These are phyloP conservation scores for Cystobasidium onofrii DNA, from an alignment of 768 basidiomycete genomes.

Conservation along the genomic window DNA sequence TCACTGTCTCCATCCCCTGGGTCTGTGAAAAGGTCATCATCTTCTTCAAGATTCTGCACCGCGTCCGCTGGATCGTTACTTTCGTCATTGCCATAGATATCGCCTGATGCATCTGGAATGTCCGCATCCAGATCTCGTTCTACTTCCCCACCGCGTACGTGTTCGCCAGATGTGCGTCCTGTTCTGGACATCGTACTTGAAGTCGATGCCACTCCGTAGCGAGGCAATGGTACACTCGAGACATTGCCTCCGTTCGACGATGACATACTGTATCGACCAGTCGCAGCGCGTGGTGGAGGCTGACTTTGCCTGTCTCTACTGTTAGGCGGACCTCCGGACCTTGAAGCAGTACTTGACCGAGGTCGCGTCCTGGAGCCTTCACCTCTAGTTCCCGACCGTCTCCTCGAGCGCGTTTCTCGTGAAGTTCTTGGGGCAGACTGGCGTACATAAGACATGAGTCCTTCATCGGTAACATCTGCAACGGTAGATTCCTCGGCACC, in stretches of 20 bases:
- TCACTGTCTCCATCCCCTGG: background rate
- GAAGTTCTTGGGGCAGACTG: background rate
- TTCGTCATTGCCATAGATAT: conserved; percentile 2
- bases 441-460: background rate
- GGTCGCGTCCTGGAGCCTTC: background rate
- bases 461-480: background rate
- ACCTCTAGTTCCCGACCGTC: background rate
- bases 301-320: background rate
- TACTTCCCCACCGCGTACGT: background rate
- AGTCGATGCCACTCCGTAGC: background rate
- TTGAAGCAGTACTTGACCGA: background rate
- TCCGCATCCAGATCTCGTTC: conserved; percentile 32
- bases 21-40: conserved; percentile 13
- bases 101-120: conserved; percentile 24
- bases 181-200: conserved; percentile 5
- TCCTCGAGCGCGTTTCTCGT: background rate
- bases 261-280: conserved; percentile 11
- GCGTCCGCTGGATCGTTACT: conserved; percentile 1
- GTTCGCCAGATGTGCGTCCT: background rate
- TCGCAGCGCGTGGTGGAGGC: background rate
- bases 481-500: background rate
- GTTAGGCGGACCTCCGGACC: background rate
- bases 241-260: background rate
- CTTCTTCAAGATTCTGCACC: conserved; percentile 2
- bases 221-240: background rate